These are phyloP conservation scores for Penicillium brasilianum DNA, from an alignment of 2,329 filamentous ascomycete species.

Conservation along the genomic window DNA sequence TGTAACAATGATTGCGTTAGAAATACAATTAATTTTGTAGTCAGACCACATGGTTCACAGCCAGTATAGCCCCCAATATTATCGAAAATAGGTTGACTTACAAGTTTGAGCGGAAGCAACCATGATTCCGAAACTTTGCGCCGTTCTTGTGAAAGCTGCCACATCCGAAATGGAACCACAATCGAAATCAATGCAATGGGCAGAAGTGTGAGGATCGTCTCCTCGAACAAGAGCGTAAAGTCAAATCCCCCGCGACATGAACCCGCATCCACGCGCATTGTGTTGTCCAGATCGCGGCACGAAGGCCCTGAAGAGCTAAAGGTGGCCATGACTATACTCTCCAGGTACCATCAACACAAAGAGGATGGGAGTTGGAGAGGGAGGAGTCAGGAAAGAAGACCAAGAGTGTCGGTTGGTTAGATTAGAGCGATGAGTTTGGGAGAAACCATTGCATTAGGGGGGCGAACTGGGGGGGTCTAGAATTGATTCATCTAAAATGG, in stretches of 20 bases:
- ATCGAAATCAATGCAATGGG: constrained; percentile 45
- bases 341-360: constrained; percentile 27
- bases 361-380: constrained; percentile 24
- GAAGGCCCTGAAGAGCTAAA: constrained; percentile 32
- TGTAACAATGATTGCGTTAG: constrained; percentile 23
- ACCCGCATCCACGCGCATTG: constrained; percentile 39
- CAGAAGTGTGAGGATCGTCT: constrained; percentile 46
- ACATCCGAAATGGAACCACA: constrained; percentile 41
- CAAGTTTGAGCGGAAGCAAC: constrained; percentile 41
- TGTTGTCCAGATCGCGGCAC: constrained; percentile 43
- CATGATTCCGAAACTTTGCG: constrained; percentile 43
- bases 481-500: constrained; percentile 29
- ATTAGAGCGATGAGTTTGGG: constrained; percentile 11
- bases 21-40: neutral
- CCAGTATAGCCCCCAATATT: neutral
- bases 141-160: constrained; percentile 41
- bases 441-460: constrained; percentile 12
- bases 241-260: constrained; percentile 49
- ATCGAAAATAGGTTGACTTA: constrained; percentile 31
- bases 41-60: neutral
- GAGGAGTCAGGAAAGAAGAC: constrained; percentile 13
- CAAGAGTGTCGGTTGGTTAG: constrained; percentile 17
- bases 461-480: constrained; percentile 19
- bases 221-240: constrained; percentile 55
- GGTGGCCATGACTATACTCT: constrained; percentile 34